Conservation (phyloP, 177 flowering plant genomes). For the Vitis hybrid region DNA sequence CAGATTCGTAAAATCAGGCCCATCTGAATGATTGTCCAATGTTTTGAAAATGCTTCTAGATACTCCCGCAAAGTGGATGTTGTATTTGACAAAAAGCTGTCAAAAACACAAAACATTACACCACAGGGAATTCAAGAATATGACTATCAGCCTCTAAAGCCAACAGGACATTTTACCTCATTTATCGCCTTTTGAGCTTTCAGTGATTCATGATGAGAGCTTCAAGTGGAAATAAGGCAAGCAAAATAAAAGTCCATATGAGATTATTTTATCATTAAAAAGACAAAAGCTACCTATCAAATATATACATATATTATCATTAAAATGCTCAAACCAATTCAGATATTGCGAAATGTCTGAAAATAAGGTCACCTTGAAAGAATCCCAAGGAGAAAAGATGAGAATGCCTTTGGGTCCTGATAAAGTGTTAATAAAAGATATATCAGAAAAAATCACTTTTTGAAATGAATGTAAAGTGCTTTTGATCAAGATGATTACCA, state of each 20-base stretch:
- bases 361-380: constrained; percentile 64
- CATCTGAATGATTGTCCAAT: constrained; percentile 44
- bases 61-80: constrained; percentile 85
- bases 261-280: constrained; percentile 2
- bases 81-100: constrained; percentile 95
- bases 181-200: constrained; percentile 94
- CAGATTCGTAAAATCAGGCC: constrained; percentile 55
- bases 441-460: constrained; percentile 12
- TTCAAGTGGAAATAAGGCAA: constrained; percentile 30
- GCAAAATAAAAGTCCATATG: constrained; percentile 1
- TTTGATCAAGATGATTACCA: constrained; percentile 38
- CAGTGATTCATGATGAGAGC: constrained; percentile 93
- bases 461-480: constrained; percentile 10
- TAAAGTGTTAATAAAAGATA: constrained; percentile 16
- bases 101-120: constrained; percentile 14
- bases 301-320: no score
- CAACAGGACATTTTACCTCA: constrained; percentile 57
- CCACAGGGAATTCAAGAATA: constrained; percentile 8
- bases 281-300: not conserved
- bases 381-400: constrained; percentile 78
- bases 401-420: constrained; percentile 76
- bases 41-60: constrained; percentile 61
- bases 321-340: not conserved
- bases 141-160: not conserved
- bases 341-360: not conserved